Conservation (phyloP, 2,329 filamentous ascomycete species). For the Meredithiella fracta region DNA sequence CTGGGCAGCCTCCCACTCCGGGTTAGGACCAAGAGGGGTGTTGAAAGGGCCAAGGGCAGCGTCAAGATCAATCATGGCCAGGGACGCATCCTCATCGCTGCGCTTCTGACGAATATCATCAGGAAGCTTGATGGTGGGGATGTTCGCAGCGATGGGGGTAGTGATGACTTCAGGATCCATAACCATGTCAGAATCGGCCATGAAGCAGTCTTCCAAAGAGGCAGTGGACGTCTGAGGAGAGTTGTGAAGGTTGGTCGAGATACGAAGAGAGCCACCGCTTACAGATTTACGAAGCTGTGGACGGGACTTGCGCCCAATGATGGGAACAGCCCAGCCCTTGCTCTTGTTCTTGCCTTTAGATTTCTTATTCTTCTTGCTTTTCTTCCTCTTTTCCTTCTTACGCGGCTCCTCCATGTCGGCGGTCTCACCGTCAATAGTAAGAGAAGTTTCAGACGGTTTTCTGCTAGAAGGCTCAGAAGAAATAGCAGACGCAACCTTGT, state of each 20-base stretch:
- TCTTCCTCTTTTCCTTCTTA: constrained; percentile 18
- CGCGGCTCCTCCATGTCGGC: constrained; percentile 14
- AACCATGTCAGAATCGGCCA: constrained; percentile 10
- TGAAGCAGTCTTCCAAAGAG: constrained; percentile 12
- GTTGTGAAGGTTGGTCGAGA: constrained; percentile 24
- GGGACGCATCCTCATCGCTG: constrained; percentile 44
- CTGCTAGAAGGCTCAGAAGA: background rate
- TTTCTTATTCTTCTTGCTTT: constrained; percentile 40
- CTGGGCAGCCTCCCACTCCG: constrained; percentile 52
- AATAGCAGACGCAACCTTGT: constrained; percentile 5
- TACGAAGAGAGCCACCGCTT: constrained; percentile 22
- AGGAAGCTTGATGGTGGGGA: constrained; percentile 18
- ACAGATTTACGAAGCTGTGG: constrained; percentile 26
- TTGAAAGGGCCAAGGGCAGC: constrained; percentile 86
- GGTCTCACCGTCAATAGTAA: constrained; percentile 2
- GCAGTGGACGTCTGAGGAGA: constrained; percentile 4
- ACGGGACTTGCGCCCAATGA: constrained; percentile 47
- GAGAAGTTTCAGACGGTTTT: constrained; percentile 18
- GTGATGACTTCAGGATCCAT: constrained; percentile 13
- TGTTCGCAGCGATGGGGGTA: constrained; percentile 1
- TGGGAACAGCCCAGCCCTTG: constrained; percentile 53
- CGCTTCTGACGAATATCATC: constrained; percentile 11
- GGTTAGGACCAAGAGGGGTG: constrained; percentile 49
- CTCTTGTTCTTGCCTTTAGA: constrained; percentile 46
- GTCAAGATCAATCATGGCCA: constrained; percentile 82